Percentiles rank a stretch among this genome's conserved stretches.
Conservation (phyloP, 129 eudicot genomes). For the Pittosporum tobira region DNA sequence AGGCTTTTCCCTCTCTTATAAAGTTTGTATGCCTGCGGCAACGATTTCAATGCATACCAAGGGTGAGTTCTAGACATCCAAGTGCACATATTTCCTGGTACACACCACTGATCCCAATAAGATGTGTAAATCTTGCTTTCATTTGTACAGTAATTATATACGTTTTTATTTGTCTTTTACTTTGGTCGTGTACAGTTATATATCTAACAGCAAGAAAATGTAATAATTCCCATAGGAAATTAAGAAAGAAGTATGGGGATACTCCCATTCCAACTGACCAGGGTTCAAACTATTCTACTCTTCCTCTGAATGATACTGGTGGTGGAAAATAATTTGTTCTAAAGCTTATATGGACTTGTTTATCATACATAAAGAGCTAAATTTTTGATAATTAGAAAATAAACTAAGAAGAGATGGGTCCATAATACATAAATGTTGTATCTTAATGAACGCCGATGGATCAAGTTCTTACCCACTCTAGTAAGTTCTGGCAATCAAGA, state of each 20-base stretch:
- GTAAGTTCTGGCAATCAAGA: constrained; percentile 44
- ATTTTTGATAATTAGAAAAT: too few relatives aligned
- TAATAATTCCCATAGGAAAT: not conserved
- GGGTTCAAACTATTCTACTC: not conserved
- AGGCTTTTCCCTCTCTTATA: constrained; percentile 60
- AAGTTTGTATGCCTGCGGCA: constrained; percentile 62
- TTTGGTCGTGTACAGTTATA: too few relatives aligned
- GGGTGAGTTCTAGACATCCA: not conserved
- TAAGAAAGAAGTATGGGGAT: not conserved
- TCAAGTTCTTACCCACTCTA: constrained; percentile 62
- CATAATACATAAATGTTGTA: not conserved
- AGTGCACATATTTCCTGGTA: not conserved
- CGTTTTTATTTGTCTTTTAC: too few relatives aligned
- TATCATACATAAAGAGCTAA: not conserved
- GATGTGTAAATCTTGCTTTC: too few relatives aligned
- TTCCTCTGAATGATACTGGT: not conserved
- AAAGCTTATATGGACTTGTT: not conserved
- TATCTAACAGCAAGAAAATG: too few relatives aligned
- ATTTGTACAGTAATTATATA: too few relatives aligned
- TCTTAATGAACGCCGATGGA: not conserved
- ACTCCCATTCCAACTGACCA: not conserved
- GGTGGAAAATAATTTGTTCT: not conserved
- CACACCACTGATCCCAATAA: too few relatives aligned
- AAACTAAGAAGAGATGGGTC: too few relatives aligned
- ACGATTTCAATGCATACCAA: not conserved